Evolutionary conservation across 1,284 basidiomycete species (phyloP).

Genomic region (Trichosporon sp.): DNA sequence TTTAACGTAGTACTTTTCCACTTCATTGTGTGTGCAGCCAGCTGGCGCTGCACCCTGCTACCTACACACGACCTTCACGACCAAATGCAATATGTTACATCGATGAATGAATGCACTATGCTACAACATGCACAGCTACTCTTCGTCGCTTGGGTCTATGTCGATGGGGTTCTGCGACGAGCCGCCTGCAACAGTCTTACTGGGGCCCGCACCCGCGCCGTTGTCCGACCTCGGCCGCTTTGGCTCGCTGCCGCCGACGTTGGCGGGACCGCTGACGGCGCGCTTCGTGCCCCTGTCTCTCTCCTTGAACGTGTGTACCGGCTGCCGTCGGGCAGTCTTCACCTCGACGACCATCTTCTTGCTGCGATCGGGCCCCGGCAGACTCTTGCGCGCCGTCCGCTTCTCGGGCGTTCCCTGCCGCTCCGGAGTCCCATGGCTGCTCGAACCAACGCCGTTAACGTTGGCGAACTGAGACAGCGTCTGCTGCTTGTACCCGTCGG

Average conservation of each 20-base stretch:
- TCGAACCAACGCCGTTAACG: background rate
- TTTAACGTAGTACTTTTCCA: background rate
- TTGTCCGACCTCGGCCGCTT: background rate
- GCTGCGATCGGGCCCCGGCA: no score
- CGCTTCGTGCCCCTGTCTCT: background rate
- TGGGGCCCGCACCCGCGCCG: background rate
- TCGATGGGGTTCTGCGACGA: background rate
- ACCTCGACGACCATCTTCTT: background rate
- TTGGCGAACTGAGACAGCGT: background rate
- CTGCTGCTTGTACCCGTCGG: background rate
- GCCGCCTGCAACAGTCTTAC: background rate
- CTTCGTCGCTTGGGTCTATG: background rate
- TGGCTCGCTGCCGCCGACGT: background rate
- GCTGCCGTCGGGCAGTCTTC: no score
- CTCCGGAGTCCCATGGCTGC: background rate
- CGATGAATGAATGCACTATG: background rate
- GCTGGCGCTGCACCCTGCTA: no score
- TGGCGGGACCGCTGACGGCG: background rate
- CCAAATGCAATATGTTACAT: background rate
- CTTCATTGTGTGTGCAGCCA: no score
- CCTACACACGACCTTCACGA: no score
- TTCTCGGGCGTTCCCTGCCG: background rate
- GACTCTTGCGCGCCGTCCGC: no score
- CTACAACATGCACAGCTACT: background rate
- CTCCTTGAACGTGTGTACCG: background rate